phyloP scores from a whole-genome alignment of 805 yeast species.

The Kazachstania viticola region DNA sequence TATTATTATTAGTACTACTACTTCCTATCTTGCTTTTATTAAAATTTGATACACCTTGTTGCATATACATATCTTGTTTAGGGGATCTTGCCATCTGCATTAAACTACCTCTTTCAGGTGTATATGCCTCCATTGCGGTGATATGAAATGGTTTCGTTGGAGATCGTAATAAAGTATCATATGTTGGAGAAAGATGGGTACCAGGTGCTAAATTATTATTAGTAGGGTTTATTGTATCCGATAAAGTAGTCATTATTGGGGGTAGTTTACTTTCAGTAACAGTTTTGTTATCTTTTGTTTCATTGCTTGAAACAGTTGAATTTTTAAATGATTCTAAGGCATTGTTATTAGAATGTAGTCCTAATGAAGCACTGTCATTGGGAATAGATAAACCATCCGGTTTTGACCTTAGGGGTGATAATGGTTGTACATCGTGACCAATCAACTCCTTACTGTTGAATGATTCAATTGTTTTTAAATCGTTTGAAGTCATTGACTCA shows the following conservation, averaged over 20 bases:
- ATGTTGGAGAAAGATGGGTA: slow-evolving; percentile 14
- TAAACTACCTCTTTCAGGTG: slow-evolving; percentile 46
- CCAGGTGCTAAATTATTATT: neutral
- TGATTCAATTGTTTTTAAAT: too few relatives aligned
- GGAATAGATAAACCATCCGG: too few relatives aligned
- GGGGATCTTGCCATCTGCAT: slow-evolving; percentile 15
- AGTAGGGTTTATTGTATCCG: neutral
- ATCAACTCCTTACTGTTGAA: too few relatives aligned
- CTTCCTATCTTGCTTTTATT: slow-evolving; percentile 1
- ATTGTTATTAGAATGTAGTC: too few relatives aligned
- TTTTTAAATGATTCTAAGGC: too few relatives aligned
- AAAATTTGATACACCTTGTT: too few relatives aligned
- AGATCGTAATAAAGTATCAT: slow-evolving; percentile 20
- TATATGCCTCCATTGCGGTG: slow-evolving; percentile 49
- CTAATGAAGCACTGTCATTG: too few relatives aligned
- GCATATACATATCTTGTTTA: slow-evolving; percentile 10
- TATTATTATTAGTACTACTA: neutral
- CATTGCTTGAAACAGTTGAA: too few relatives aligned
- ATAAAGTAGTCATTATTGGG: slow-evolving; percentile 2
- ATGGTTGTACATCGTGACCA: too few relatives aligned
- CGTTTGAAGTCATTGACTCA: too few relatives aligned
- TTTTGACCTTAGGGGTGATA: too few relatives aligned
- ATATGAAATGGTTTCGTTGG: slow-evolving; percentile 36
- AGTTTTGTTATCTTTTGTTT: too few relatives aligned
- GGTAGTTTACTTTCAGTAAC: slow-evolving; percentile 2